phyloP scores from a whole-genome alignment of 805 yeast genomes.

The Pichia rugopelliculosa region DNA sequence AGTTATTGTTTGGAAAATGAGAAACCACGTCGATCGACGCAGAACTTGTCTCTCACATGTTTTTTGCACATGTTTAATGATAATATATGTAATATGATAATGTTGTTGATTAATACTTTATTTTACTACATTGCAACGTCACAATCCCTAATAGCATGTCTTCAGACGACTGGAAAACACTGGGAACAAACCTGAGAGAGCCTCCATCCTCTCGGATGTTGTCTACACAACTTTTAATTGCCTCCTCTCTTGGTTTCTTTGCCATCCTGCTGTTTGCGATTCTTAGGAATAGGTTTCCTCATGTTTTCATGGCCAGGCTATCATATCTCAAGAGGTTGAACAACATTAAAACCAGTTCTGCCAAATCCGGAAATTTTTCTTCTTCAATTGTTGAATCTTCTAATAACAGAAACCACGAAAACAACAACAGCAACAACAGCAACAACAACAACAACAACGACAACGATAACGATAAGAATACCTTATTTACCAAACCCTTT shows the following conservation, averaged over 20 bases:
- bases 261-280: slow-evolving; percentile 67
- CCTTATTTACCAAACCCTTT: neutral
- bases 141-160: too few species aligned
- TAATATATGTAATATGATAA: too few species aligned
- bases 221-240: slow-evolving; percentile 68
- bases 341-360: neutral
- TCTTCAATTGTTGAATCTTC: neutral
- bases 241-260: slow-evolving; percentile 55
- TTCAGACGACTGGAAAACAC: neutral
- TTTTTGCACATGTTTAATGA: too few species aligned
- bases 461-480: neutral
- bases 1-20: too few species aligned
- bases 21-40: too few species aligned
- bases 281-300: slow-evolving; percentile 67
- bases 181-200: slow-evolving; percentile 21
- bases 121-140: too few species aligned
- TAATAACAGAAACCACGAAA: too few species aligned
- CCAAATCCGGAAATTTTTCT: neutral
- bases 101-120: too few species aligned
- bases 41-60: too few species aligned
- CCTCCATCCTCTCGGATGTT: slow-evolving; percentile 47
- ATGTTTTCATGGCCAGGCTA: slow-evolving; percentile 75
- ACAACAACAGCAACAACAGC: neutral
- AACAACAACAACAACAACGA: neutral
- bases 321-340: slow-evolving; percentile 29